Evolutionary conservation across 169 alveolate genomes (phyloP).

Genomic region (Ichthyophthirius multifiliis): DNA sequence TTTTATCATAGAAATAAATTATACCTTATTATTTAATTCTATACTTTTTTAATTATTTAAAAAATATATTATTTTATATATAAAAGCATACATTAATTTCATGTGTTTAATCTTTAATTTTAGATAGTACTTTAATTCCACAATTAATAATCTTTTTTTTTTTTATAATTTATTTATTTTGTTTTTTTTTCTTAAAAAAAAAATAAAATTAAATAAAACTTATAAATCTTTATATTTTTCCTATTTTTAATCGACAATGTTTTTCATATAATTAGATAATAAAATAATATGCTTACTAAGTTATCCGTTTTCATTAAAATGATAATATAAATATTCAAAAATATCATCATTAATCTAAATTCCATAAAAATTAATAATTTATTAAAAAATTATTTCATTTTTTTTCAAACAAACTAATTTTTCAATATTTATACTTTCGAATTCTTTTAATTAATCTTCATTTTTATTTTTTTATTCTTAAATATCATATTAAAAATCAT

Average conservation of each 20-base stretch:
- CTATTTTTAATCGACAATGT: neutral
- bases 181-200: neutral
- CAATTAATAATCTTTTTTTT: neutral
- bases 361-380: neutral
- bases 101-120: neutral
- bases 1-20: neutral
- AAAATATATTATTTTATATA: neutral
- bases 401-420: neutral
- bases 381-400: neutral
- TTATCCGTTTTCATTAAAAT: neutral
- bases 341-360: neutral
- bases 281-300: neutral
- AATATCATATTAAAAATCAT: neutral
- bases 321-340: neutral
- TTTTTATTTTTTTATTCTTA: neutral
- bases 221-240: neutral
- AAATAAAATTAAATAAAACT: neutral
- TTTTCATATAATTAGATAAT: neutral
- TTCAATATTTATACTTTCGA: neutral
- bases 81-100: neutral
- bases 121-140: neutral
- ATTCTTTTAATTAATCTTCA: neutral
- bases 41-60: neutral
- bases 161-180: neutral
- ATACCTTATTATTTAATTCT: neutral